These are phyloP conservation scores for Mortierella claussenii DNA, from an alignment of 192 early-diverging fungal species.

Conservation along the genomic window DNA sequence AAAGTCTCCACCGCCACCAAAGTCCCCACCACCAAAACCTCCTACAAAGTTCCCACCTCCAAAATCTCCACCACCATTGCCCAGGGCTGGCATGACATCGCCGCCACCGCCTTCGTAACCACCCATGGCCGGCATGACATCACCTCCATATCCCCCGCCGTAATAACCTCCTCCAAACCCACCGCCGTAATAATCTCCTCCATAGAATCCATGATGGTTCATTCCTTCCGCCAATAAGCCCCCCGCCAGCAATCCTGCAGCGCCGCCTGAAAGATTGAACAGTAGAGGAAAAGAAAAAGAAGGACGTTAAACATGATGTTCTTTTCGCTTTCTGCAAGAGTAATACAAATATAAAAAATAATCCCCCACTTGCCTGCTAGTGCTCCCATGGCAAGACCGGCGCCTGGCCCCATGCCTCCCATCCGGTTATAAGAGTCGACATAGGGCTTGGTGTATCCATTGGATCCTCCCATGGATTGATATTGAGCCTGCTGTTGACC, in stretches of 20 bases:
- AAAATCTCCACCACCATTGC: slow-evolving; percentile 28
- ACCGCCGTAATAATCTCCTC: slow-evolving; percentile 1
- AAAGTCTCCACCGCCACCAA: slow-evolving; percentile 32
- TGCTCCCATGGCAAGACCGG: slow-evolving; percentile 37
- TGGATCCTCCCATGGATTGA: neutral
- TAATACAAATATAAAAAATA: neutral
- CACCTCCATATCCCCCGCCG: neutral
- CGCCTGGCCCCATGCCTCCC: slow-evolving; percentile 44
- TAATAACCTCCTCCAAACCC: no score
- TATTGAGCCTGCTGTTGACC: neutral
- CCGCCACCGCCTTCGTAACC: slow-evolving; percentile 10
- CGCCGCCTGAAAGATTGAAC: slow-evolving; percentile 18
- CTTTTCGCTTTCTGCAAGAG: neutral
- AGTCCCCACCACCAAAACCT: slow-evolving; percentile 35
- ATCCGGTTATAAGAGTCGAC: slow-evolving; percentile 38
- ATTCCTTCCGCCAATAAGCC: slow-evolving; percentile 24
- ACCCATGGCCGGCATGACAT: neutral
- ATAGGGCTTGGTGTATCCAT: slow-evolving; percentile 3
- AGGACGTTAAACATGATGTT: slow-evolving; percentile 1
- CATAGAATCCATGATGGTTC: slow-evolving; percentile 6
- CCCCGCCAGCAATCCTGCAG: slow-evolving; percentile 37
- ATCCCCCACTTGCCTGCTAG: slow-evolving; percentile 43
- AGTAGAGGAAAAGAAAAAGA: neutral
- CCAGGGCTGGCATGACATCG: slow-evolving; percentile 8
- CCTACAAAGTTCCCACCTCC: slow-evolving; percentile 24